Evolutionary conservation across 345 rosid genomes (phyloP).

Genomic region (Rhizophora mangle): DNA sequence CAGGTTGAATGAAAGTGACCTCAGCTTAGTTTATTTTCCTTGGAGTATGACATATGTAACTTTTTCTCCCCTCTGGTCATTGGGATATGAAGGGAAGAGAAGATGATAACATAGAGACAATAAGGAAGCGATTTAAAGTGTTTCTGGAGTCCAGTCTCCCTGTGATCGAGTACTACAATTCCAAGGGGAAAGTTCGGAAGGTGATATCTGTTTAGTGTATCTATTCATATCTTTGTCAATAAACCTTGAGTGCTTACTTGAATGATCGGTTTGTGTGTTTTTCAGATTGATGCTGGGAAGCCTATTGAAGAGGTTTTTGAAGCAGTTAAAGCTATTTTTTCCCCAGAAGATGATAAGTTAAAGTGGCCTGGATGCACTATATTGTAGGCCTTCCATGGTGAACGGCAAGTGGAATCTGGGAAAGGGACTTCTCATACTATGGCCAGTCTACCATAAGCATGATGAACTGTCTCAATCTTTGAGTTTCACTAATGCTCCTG

Average conservation of each 20-base stretch:
- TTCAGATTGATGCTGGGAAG: slow-evolving; percentile 20
- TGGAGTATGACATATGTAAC: neutral
- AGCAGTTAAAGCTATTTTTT: neutral
- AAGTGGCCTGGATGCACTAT: slow-evolving; percentile 10
- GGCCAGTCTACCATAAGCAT: neutral
- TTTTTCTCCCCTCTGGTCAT: neutral
- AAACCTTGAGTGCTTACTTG: neutral
- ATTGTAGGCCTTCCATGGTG: slow-evolving; percentile 3
- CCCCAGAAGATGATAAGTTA: slow-evolving; percentile 47
- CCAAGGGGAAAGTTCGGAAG: slow-evolving; percentile 11
- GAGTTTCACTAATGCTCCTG: neutral
- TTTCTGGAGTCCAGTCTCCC: slow-evolving; percentile 15
- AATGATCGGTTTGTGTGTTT: neutral
- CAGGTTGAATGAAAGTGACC: slow-evolving; percentile 4
- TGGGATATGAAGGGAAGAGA: slow-evolving; percentile 13
- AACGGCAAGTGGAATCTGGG: neutral
- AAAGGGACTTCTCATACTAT: neutral
- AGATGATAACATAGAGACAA: slow-evolving; percentile 19
- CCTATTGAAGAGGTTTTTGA: slow-evolving; percentile 17
- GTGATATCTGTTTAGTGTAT: neutral
- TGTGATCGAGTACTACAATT: slow-evolving; percentile 10
- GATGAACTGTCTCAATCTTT: neutral
- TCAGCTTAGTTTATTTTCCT: neutral
- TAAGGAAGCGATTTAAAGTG: slow-evolving; percentile 17
- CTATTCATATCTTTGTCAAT: neutral